Base-by-base conservation (phyloP, 2,329 filamentous ascomycete species). In the Colletotrichum cuscutae region DNA sequence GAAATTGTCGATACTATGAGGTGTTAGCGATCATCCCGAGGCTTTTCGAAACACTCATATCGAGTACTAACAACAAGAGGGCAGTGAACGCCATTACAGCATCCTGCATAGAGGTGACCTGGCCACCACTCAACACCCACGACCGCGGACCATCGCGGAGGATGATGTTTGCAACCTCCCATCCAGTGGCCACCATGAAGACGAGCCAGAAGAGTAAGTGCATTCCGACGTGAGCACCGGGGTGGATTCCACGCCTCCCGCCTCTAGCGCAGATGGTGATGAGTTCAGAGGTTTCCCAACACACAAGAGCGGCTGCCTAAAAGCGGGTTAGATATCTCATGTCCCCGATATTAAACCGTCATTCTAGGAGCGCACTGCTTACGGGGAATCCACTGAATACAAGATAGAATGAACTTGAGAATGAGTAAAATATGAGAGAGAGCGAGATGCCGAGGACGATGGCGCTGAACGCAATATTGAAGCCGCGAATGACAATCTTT, bases 151-250 rank as follows among this genome's bases (percentile, higher is more conserved):
- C 53, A 19, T 26, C 46, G 15, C 59, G 13, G 56, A 73, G 74
- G 26, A 37, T 62, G 5, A 68, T n/a, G 5, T 56, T 69, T 22
- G 77, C 71, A 26, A 72, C 65, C 57, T 80, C 72, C 28, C 80
- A 56, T 58, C 74, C 77, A 42, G 79, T 78, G 2, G 80, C 70
- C 13, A 79, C 32, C 49, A 77, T 58, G n/a, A 79, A 77, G 26
- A 77, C 69, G 7, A 86, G 74, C 81, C 83, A 86, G 67, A 86
- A 77, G 72, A 86, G 62, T 2, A 87, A 82, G 37, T 82, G 83
- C 15, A 85, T 53, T 65, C 77, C 83, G 42, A 87, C 82, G 59
- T 86, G 84, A 8, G 81, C 82, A 30, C 84, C 85, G 0, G 86
- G 84, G 65, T 85, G 83, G 24, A 86, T 83, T 49, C 83, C 82